Evolutionary conservation across 768 basidiomycete genomes (phyloP).

Genomic region (Tricholoma terreum): DNA sequence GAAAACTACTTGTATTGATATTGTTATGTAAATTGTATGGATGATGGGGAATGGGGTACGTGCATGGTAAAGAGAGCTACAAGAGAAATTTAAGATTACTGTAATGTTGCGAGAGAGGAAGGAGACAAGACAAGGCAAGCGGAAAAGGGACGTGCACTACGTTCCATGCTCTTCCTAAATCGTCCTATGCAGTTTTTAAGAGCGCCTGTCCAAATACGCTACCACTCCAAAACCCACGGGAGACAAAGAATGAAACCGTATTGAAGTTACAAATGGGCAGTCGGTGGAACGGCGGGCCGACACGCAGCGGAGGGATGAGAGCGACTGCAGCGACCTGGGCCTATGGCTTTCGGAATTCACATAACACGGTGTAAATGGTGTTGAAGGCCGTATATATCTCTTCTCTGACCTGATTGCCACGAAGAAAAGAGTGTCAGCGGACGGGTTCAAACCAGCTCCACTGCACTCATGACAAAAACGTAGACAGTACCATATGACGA

Average conservation of each 20-base stretch:
- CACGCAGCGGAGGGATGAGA: not conserved
- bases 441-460: conserved; percentile 44
- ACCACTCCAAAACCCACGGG: conserved; percentile 5
- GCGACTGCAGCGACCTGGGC: conserved; percentile 2
- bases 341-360: conserved; percentile 90
- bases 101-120: conserved; percentile 19
- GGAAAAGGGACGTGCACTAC: conserved; percentile 47
- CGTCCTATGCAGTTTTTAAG: conserved; percentile 18
- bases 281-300: conserved; percentile 12
- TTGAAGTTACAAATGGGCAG: conserved; percentile 9
- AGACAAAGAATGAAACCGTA: conserved; percentile 3
- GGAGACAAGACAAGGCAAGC: conserved; percentile 17
- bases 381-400: conserved; percentile 99
- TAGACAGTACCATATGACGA: conserved; percentile 30
- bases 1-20: conserved; percentile 19
- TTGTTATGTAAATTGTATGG: conserved; percentile 22
- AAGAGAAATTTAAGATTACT: conserved; percentile 28
- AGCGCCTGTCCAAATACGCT: conserved; percentile 6
- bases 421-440: conserved; percentile 43
- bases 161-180: conserved; percentile 35
- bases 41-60: conserved; percentile 36
- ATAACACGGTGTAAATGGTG: conserved; percentile 97
- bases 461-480: conserved; percentile 29
- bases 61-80: conserved; percentile 32
- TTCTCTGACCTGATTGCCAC: conserved; percentile 77